Conservation (phyloP, 2,329 filamentous ascomycete species). For the Pseudogymnoascus sp. region DNA sequence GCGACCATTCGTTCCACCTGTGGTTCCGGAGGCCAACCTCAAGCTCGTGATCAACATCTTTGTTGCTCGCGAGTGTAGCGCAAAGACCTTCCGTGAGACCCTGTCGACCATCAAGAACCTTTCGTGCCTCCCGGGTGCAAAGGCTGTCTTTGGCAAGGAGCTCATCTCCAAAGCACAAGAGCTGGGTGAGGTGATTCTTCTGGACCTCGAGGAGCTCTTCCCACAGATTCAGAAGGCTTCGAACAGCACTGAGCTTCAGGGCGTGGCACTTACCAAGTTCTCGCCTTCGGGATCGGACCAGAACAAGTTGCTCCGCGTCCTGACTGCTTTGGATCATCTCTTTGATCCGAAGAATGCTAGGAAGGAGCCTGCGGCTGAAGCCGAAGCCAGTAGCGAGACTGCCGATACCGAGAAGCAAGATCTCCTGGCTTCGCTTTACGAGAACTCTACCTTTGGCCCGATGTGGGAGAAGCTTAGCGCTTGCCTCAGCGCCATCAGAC, state of each 20-base stretch:
- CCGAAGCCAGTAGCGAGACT: conserved; percentile 46
- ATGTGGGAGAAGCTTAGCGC: conserved; percentile 90
- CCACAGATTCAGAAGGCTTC: conserved; percentile 80
- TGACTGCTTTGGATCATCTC: conserved; percentile 91
- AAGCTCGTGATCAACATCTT: conserved; percentile 95
- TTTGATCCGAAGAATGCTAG: conserved; percentile 73
- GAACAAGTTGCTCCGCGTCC: conserved; percentile 83
- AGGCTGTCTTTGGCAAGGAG: conserved; percentile 86
- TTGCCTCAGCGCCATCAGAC: conserved; percentile 78
- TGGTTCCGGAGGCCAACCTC: conserved; percentile 82
- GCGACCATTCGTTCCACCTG: conserved; percentile 66
- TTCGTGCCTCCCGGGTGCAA: conserved; percentile 83
- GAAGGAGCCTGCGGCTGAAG: conserved; percentile 33
- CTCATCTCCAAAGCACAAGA: conserved; percentile 79
- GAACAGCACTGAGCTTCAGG: conserved; percentile 90
- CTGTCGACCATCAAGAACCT: conserved; percentile 98
- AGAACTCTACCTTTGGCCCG: conserved; percentile 80
- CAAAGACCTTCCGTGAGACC: conserved; percentile 96
- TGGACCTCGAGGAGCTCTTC: conserved; percentile 76
- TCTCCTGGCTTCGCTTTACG: conserved; percentile 79
- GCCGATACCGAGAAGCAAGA: conserved; percentile 66
- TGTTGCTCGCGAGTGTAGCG: conserved; percentile 90
- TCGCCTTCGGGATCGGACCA: conserved; percentile 94
- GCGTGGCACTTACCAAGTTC: conserved; percentile 88
- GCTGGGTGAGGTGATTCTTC: conserved; percentile 75